Evolutionary conservation across 1,284 basidiomycete species (phyloP).

Genomic region (Irpex sp.): DNA sequence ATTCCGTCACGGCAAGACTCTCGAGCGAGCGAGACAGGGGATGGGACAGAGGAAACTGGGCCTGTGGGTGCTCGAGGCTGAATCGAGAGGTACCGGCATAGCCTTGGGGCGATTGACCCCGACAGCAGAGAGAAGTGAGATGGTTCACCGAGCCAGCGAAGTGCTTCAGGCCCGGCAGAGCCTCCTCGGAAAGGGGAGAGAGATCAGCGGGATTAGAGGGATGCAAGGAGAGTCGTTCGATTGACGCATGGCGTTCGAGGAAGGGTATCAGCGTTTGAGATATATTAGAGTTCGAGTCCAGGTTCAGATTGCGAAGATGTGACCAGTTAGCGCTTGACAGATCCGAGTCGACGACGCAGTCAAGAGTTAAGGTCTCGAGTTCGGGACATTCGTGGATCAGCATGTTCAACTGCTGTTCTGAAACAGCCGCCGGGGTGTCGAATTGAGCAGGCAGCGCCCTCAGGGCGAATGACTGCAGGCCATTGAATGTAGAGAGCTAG

Average conservation of each 20-base stretch:
- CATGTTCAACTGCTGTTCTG: constrained; percentile 39
- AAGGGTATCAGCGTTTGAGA: constrained; percentile 46
- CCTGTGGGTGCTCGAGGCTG: constrained; percentile 11
- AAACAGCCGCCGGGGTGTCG: neutral
- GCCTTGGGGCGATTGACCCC: constrained; percentile 1
- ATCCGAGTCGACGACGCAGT: constrained; percentile 41
- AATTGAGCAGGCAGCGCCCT: neutral
- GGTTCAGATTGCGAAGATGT: constrained; percentile 46
- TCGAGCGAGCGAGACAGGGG: constrained; percentile 34
- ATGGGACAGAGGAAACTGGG: constrained; percentile 25
- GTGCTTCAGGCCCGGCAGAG: constrained; percentile 46
- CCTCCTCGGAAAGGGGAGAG: constrained; percentile 38
- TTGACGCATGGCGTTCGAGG: constrained; percentile 53
- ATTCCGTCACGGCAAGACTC: constrained; percentile 57
- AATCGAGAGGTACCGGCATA: neutral
- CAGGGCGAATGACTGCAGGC: neutral
- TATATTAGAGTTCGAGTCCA: constrained; percentile 20
- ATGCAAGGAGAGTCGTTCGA: constrained; percentile 47
- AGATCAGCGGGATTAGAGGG: constrained; percentile 47
- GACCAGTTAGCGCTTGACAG: constrained; percentile 57
- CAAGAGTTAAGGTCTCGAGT: constrained; percentile 44
- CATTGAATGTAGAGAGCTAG: neutral
- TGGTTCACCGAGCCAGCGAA: constrained; percentile 63
- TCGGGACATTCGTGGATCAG: constrained; percentile 39
- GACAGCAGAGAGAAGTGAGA: constrained; percentile 38